Conservation (phyloP, 257 asterid species). For the Avicennia marina region DNA sequence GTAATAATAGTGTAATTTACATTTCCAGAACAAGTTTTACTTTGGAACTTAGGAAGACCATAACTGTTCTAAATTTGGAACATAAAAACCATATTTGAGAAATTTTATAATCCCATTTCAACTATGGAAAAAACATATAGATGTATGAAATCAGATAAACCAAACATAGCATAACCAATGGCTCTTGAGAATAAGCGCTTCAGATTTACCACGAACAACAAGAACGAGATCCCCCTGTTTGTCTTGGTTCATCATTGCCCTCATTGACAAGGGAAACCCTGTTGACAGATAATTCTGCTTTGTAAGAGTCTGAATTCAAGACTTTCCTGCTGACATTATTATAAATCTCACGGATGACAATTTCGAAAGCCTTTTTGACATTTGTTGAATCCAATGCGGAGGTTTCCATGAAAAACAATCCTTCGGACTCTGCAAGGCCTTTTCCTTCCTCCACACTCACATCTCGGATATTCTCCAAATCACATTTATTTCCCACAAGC, state of each 20-base stretch:
- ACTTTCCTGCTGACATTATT: slow-evolving; percentile 11
- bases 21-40: no score
- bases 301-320: slow-evolving; percentile 12
- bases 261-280: background rate
- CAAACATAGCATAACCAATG: no score
- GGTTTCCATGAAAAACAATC: slow-evolving; percentile 14
- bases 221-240: background rate
- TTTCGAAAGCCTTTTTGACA: slow-evolving; percentile 7
- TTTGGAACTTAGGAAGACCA: no score
- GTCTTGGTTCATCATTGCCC: background rate
- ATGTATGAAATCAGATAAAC: no score
- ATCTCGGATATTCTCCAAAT: slow-evolving; percentile 11
- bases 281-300: background rate
- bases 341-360: slow-evolving; percentile 14
- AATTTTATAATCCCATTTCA: no score
- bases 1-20: no score
- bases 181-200: no score
- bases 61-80: no score
- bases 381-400: slow-evolving; percentile 13
- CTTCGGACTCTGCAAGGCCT: slow-evolving; percentile 11
- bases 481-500: slow-evolving; percentile 13
- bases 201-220: background rate
- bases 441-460: slow-evolving; percentile 14
- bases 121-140: no score
- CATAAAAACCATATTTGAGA: no score